phyloP scores from a whole-genome alignment of 805 yeast species.

The Candida tibetensis region DNA sequence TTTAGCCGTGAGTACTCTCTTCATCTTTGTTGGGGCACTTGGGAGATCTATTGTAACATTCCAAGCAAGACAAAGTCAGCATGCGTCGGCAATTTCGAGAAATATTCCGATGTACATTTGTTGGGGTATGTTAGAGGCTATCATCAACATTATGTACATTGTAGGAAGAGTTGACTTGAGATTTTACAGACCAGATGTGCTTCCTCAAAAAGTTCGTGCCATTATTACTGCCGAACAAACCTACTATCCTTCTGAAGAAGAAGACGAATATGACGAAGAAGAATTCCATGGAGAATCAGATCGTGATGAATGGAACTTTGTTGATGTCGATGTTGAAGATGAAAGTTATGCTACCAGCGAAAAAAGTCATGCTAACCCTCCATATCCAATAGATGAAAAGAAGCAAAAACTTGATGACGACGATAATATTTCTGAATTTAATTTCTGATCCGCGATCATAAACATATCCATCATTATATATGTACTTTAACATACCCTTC shows the following conservation, averaged over 20 bases:
- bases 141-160: slow-evolving; percentile 15
- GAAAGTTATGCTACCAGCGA: not conserved
- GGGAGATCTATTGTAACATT: slow-evolving; percentile 9
- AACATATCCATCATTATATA: too few species aligned
- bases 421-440: slow-evolving; percentile 23
- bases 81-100: slow-evolving; percentile 4
- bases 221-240: slow-evolving; percentile 19
- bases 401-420: slow-evolving; percentile 10
- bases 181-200: slow-evolving; percentile 21
- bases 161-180: slow-evolving; percentile 21
- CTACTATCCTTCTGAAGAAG: slow-evolving; percentile 29
- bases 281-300: slow-evolving; percentile 3
- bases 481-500: too few species aligned
- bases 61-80: slow-evolving; percentile 4
- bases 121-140: slow-evolving; percentile 20
- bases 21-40: slow-evolving; percentile 13
- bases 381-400: slow-evolving; percentile 11
- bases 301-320: slow-evolving; percentile 11
- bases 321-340: slow-evolving; percentile 8
- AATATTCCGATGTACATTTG: slow-evolving; percentile 16
- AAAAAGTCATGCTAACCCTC: slow-evolving; percentile 1
- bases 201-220: slow-evolving; percentile 16
- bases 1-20: slow-evolving; percentile 10
- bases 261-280: slow-evolving; percentile 10
- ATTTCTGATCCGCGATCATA: slow-evolving; percentile 13